Percentiles rank a stretch among this genome's conserved stretches.
These are phyloP conservation scores for Hypoxylon trugodes DNA, from an alignment of 495 filamentous ascomycete species.

Conservation along the genomic window DNA sequence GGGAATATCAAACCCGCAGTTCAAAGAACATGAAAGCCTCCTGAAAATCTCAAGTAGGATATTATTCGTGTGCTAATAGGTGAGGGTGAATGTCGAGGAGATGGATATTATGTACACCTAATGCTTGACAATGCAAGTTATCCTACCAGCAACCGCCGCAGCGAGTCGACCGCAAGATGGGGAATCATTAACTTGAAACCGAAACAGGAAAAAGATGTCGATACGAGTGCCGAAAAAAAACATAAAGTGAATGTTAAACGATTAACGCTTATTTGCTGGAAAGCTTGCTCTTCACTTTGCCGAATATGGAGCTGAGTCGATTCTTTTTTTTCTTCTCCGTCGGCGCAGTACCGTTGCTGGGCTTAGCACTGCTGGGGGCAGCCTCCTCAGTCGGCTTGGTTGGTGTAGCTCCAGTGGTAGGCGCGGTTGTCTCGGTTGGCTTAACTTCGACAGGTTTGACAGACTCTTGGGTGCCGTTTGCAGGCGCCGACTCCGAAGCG, in stretches of 20 bases:
- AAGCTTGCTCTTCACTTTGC: constrained; percentile 66
- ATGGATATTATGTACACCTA: constrained; percentile 39
- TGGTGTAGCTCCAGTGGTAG: constrained; percentile 30
- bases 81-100: constrained; percentile 23
- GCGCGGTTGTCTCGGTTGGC: constrained; percentile 32
- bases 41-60: constrained; percentile 1
- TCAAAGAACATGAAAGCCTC: constrained; percentile 9
- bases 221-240: constrained; percentile 32
- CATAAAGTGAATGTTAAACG: constrained; percentile 21
- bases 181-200: constrained; percentile 53
- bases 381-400: constrained; percentile 36
- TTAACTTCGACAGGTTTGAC: constrained; percentile 35
- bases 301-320: constrained; percentile 65
- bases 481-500: constrained; percentile 23
- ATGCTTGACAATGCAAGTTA: constrained; percentile 28
- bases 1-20: constrained; percentile 5
- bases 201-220: constrained; percentile 38
- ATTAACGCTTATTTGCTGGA: constrained; percentile 37
- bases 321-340: constrained; percentile 66
- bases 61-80: constrained; percentile 1
- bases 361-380: constrained; percentile 45
- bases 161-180: constrained; percentile 46
- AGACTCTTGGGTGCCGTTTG: constrained; percentile 25
- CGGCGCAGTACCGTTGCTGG: constrained; percentile 42
- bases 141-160: constrained; percentile 36